phyloP scores from a whole-genome alignment of 805 yeast species.

The Wickerhamiella vanderwaltii region DNA sequence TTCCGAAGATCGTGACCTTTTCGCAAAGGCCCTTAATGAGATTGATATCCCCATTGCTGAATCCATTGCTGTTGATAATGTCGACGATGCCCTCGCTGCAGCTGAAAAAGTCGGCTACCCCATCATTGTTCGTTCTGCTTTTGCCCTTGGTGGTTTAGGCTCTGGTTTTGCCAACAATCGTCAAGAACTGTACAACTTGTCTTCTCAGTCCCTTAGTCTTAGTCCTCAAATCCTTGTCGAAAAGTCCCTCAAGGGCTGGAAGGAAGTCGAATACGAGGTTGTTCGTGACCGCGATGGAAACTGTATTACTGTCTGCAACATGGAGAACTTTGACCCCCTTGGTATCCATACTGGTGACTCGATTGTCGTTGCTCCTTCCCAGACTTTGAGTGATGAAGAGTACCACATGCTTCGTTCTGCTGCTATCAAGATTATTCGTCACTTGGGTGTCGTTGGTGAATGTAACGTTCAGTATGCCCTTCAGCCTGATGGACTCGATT shows the following conservation, averaged over 20 bases:
- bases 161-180: conserved; percentile 89
- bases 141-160: conserved; percentile 94
- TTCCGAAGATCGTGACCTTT: conserved; percentile 94
- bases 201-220: conserved; percentile 77
- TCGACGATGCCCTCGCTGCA: conserved; percentile 87
- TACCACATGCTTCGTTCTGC: conserved; percentile 96
- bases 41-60: conserved; percentile 94
- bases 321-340: conserved; percentile 97
- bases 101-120: conserved; percentile 87
- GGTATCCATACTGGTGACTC: conserved; percentile 99
- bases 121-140: conserved; percentile 93
- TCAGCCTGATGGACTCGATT: conserved; percentile 91
- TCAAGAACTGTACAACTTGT: conserved; percentile 71
- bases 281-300: conserved; percentile 92
- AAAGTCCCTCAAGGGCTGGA: conserved; percentile 97
- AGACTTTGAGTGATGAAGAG: conserved; percentile 92
- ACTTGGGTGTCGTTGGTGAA: conserved; percentile 97
- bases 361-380: conserved; percentile 97
- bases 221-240: conserved; percentile 95
- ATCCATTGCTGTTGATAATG: conserved; percentile 86
- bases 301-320: conserved; percentile 97
- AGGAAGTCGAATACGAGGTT: conserved; percentile 96
- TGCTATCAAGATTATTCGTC: conserved; percentile 94
- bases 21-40: conserved; percentile 89
- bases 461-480: conserved; percentile 96